Conservation (phyloP, 1,284 basidiomycete species). For the Cutaneotrichosporon arboriforme region DNA sequence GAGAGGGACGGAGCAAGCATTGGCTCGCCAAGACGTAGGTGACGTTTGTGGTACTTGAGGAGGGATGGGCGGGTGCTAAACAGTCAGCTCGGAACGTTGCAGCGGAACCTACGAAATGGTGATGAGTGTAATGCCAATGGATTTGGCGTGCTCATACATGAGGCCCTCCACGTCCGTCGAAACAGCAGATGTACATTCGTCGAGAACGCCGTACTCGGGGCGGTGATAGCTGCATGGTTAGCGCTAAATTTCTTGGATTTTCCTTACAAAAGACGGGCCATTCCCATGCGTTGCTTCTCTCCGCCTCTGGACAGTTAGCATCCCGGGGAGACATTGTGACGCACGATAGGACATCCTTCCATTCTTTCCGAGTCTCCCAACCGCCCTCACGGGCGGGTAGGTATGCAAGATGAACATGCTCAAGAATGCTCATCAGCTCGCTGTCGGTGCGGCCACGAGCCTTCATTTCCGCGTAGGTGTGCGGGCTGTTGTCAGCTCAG, state of each 20-base stretch:
- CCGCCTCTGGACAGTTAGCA: conserved; percentile 61
- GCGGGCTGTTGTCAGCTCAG: conserved; percentile 59
- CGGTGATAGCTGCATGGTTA: conserved; percentile 33
- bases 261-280: conserved; percentile 45
- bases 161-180: conserved; percentile 92
- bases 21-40: conserved; percentile 48
- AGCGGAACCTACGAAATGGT: conserved; percentile 64
- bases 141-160: conserved; percentile 92
- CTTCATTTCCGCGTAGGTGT: conserved; percentile 72
- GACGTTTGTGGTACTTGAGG: conserved; percentile 53
- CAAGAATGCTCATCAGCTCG: conserved; percentile 67
- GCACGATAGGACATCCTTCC: conserved; percentile 74
- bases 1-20: conserved; percentile 20
- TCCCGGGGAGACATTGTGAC: conserved; percentile 7
- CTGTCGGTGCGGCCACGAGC: conserved; percentile 59
- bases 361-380: conserved; percentile 84
- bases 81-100: conserved; percentile 7
- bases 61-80: conserved; percentile 51
- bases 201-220: conserved; percentile 47
- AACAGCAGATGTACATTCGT: conserved; percentile 91
- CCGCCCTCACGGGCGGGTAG: conserved; percentile 83
- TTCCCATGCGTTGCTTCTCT: conserved; percentile 84
- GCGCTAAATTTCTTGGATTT: background rate
- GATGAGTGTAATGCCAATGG: conserved; percentile 86
- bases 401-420: conserved; percentile 77